Evolutionary conservation across 305 asterid genomes (phyloP).

Genomic region (Monarda citriodora): DNA sequence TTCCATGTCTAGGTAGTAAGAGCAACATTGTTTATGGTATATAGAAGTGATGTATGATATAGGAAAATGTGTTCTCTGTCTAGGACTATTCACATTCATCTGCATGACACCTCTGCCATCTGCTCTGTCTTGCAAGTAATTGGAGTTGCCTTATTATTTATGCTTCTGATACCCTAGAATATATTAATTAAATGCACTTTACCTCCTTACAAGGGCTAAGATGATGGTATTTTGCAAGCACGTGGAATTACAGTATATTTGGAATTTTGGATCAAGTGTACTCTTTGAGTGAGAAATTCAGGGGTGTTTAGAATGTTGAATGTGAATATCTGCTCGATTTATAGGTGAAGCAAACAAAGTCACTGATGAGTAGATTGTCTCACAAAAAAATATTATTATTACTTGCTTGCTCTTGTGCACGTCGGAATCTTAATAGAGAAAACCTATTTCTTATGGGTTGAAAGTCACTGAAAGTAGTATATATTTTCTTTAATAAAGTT

Average conservation of each 20-base stretch:
- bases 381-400: background rate
- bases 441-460: background rate
- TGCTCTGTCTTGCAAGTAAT: background rate
- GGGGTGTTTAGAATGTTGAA: background rate
- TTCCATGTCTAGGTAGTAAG: background rate
- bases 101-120: background rate
- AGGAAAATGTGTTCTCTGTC: background rate
- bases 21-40: background rate
- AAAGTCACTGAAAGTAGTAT: background rate
- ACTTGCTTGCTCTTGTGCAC: background rate
- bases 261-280: background rate
- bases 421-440: background rate
- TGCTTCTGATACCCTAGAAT: background rate
- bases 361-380: background rate
- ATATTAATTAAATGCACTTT: background rate
- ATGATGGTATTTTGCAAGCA: background rate
- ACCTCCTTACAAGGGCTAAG: background rate
- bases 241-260: background rate
- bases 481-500: background rate
- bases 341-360: background rate
- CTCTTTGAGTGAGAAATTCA: background rate
- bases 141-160: slow-evolving; percentile 1
- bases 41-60: background rate
- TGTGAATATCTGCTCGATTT: background rate
- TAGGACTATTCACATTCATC: background rate